These are phyloP conservation scores for Sphagnurus paluster DNA, from an alignment of 1,284 basidiomycete species.

Conservation along the genomic window DNA sequence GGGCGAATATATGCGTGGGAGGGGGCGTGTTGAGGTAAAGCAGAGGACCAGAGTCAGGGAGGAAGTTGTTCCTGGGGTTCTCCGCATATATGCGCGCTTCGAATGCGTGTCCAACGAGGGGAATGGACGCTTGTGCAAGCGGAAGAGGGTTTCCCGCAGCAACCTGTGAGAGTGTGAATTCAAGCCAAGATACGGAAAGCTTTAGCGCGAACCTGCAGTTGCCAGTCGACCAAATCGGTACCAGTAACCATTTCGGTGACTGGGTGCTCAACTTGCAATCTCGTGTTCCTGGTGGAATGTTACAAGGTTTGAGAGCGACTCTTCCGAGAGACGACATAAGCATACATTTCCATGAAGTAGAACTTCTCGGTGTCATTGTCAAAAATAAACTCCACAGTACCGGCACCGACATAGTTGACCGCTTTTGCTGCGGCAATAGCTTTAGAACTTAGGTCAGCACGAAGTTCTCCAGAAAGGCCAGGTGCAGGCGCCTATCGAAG, in stretches of 20 bases:
- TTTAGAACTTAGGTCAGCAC: conserved; percentile 82
- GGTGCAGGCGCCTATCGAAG: conserved; percentile 83
- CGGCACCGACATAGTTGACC: conserved; percentile 88
- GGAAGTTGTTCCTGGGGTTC: conserved; percentile 89
- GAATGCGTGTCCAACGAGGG: conserved; percentile 89
- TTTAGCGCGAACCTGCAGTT: conserved; percentile 63
- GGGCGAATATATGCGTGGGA: conserved; percentile 67
- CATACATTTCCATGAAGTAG: conserved; percentile 93
- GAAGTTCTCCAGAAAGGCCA: conserved; percentile 72
- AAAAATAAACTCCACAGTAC: conserved; percentile 93
- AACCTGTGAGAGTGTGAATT: conserved; percentile 44
- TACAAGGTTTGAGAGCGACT: not conserved
- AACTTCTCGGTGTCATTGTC: conserved; percentile 85
- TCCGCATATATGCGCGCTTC: conserved; percentile 98
- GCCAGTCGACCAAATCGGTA: conserved; percentile 93
- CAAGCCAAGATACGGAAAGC: not conserved
- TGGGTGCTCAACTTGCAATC: conserved; percentile 93
- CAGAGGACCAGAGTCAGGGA: conserved; percentile 87
- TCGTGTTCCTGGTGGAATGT: conserved; percentile 70
- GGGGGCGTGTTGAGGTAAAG: conserved; percentile 77
- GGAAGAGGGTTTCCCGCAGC: conserved; percentile 88
- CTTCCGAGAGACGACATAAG: conserved; percentile 11
- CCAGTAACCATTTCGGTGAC: conserved; percentile 96
- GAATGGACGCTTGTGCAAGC: conserved; percentile 73
- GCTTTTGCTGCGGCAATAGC: conserved; percentile 91